Base-by-base conservation (phyloP, 2,329 filamentous ascomycete genomes). In the Talaromyces verruculosus region DNA sequence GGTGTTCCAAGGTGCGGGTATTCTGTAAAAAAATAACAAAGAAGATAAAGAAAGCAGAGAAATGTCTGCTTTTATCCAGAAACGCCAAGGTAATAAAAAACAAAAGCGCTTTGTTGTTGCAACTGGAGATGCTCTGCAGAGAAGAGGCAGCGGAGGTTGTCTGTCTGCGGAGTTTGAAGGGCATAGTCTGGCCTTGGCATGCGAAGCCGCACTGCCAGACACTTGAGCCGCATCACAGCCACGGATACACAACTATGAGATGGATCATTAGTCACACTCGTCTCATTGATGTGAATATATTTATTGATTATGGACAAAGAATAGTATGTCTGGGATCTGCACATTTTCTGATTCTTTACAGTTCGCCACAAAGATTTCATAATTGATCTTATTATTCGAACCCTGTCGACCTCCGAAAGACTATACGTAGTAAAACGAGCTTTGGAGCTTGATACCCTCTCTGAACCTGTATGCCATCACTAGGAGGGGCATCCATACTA, bases 181-280 rank as follows among this genome's bases (percentile, higher is more conserved):
- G 2, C 60, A 63, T 51, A 53, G 43, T 37, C 60, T 53, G n/a
- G 60, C 19, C 60, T 63, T 63, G 60, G 60, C 60, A 37, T 63
- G 60, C 47, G 33, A 35, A 35, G 47, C 37, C 37, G 60, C 41
- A 25, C 37, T 22, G 2, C 2, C 13, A 19, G 28, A 47, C 60
- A 39, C 6, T 37, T 37, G 47, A 51, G 43, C 60, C 43, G 60
- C 43, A 49, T 39, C 41, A 53, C 15, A 35, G 47, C 25, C 17
- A 28, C 41, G 43, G 15, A 57, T 15, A 30, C 8, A 19, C 7
- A 33, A 7, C 30, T 33, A 17, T n/a, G n/a, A 5, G 53, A 47
- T 22, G 8, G 22, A 3, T 47, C 8, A 47, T 47, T 22, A 22
- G 43, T 47, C 22, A 49, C 19, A 30, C 6, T 22, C 35, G 41